Percentiles rank a stretch among this genome's conserved stretches.
phyloP scores from a whole-genome alignment of 2,329 filamentous ascomycete species.

The Clonostachys sp. region DNA sequence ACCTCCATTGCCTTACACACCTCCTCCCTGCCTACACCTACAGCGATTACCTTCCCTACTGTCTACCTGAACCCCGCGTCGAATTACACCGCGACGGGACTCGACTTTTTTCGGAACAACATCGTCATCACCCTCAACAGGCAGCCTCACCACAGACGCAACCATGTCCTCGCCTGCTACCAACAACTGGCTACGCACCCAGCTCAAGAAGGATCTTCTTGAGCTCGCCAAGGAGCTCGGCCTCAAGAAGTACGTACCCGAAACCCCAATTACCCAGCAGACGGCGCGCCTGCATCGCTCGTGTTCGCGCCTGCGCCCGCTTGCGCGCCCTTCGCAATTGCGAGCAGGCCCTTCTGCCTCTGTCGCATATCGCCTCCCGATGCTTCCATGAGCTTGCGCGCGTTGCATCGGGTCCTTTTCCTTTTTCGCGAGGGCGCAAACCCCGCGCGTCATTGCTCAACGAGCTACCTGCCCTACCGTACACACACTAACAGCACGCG shows the following conservation, averaged over 20 bases:
- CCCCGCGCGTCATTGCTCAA: neutral
- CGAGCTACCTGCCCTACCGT: neutral
- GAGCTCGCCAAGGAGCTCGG: slow-evolving; percentile 69
- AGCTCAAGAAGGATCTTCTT: slow-evolving; percentile 77
- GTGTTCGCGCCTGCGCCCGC: too few species aligned
- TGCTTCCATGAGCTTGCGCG: neutral
- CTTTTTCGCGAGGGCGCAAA: neutral
- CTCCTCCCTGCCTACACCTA: too few species aligned
- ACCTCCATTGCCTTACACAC: too few species aligned
- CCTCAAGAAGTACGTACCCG: slow-evolving; percentile 62
- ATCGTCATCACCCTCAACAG: too few species aligned
- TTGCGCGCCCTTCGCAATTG: too few species aligned
- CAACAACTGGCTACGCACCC: slow-evolving; percentile 71
- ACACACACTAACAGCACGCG: neutral
- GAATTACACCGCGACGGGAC: too few species aligned
- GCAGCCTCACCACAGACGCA: neutral
- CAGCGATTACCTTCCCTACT: too few species aligned
- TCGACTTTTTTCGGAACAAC: too few species aligned
- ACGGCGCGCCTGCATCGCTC: neutral
- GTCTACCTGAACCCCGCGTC: too few species aligned
- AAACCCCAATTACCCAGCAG: neutral
- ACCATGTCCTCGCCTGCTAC: slow-evolving; percentile 23
- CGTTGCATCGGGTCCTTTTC: neutral
- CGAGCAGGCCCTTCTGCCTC: too few species aligned
- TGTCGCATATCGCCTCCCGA: too few species aligned